phyloP scores from a whole-genome alignment of 495 filamentous ascomycete genomes.

The Neurospora tetrasperma region DNA sequence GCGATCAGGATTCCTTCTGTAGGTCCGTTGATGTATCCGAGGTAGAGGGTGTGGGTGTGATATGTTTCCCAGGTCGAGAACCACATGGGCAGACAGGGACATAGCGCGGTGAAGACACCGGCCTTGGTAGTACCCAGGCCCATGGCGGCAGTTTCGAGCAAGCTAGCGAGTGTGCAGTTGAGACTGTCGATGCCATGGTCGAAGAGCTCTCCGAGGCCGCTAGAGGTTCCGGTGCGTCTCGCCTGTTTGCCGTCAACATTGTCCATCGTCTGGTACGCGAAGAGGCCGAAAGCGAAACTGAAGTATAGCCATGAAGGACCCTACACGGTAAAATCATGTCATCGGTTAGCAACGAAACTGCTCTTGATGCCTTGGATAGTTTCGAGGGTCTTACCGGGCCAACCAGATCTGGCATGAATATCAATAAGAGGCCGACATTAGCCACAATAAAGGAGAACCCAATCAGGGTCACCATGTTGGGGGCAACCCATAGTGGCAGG shows the following conservation, averaged over 20 bases:
- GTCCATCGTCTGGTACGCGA: constrained; percentile 98
- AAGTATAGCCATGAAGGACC: constrained; percentile 88
- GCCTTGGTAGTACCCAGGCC: constrained; percentile 70
- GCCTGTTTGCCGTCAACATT: constrained; percentile 99
- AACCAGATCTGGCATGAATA: constrained; percentile 82
- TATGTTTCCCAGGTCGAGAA: constrained; percentile 99
- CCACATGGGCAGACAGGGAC: constrained; percentile 94
- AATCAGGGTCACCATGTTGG: constrained; percentile 92
- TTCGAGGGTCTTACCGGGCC: constrained; percentile 58
- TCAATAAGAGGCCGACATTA: constrained; percentile 70
- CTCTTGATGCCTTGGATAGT: background rate
- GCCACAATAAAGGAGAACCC: constrained; percentile 89
- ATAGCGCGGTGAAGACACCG: constrained; percentile 82
- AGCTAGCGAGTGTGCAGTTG: constrained; percentile 86
- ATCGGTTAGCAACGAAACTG: background rate
- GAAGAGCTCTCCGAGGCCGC: constrained; percentile 89
- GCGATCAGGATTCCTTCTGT: constrained; percentile 92
- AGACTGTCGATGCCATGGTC: constrained; percentile 97
- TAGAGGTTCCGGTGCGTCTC: constrained; percentile 86
- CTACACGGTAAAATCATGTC: constrained; percentile 25
- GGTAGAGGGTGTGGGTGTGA: constrained; percentile 94
- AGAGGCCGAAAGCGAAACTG: constrained; percentile 86
- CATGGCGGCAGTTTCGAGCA: constrained; percentile 85
- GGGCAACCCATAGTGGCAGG: constrained; percentile 88
- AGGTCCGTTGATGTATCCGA: constrained; percentile 94